Evolutionary conservation across 2,329 filamentous ascomycete genomes (phyloP).

Genomic region (Grosmannia clavigera): DNA sequence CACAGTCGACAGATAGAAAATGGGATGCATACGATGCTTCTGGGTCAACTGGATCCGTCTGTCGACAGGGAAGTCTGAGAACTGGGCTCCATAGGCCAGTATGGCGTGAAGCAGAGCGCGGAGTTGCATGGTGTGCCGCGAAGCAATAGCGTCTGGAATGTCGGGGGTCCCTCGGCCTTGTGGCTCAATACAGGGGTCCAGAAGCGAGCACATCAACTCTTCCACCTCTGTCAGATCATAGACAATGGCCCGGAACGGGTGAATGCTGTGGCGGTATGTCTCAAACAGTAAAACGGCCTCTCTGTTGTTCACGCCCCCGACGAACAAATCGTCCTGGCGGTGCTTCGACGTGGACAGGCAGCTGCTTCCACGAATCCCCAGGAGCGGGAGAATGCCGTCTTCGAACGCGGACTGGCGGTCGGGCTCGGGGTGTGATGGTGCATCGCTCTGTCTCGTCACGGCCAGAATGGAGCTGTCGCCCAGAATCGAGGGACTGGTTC

Average conservation of each 20-base stretch:
- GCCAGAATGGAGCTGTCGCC: background rate
- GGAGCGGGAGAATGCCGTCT: background rate
- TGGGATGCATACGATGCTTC: background rate
- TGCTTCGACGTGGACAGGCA: too few species aligned
- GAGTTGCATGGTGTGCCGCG: background rate
- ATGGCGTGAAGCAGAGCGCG: background rate
- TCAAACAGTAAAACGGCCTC: too few species aligned
- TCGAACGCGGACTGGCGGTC: background rate
- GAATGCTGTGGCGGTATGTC: too few species aligned
- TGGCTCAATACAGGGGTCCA: too few species aligned
- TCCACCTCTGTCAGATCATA: too few species aligned
- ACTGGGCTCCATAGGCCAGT: background rate
- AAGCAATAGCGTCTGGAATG: too few species aligned
- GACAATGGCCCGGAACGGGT: too few species aligned
- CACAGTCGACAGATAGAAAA: background rate
- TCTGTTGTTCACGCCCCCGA: too few species aligned
- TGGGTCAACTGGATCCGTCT: background rate
- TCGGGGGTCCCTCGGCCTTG: background rate
- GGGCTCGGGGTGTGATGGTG: background rate
- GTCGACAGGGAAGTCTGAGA: background rate
- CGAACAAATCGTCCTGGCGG: conserved; percentile 15
- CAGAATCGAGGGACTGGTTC: background rate
- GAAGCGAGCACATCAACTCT: too few species aligned
- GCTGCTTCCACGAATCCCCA: background rate
- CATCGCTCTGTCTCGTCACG: background rate